Evolutionary conservation across 139 green algal species (phyloP), one percentile per base, ranked within the genome.

Genomic region (Coelastrella sp.): DNA sequence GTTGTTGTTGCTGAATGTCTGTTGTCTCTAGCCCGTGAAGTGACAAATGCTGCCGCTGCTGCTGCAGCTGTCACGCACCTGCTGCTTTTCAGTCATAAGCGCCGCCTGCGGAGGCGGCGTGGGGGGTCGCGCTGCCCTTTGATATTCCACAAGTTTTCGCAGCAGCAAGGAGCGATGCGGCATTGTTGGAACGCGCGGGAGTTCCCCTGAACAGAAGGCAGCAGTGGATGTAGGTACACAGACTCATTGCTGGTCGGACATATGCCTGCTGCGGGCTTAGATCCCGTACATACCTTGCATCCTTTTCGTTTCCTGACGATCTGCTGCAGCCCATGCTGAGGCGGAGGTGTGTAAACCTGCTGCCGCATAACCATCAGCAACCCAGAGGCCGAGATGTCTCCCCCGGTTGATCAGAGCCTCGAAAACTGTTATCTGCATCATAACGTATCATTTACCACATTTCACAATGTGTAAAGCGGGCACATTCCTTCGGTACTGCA

Each of bases 141-240:
- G 19, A 68, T 80, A 80, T 56, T 88, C 24, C 14, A 78, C 35
- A 15, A 88, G 66, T 56, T 88, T 88, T 11, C 83, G 65, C 65
- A 88, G 27, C 65, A 88, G 83, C 60, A 88, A 56, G 6, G 83
- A 88, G 22, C 83, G 65, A 27, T 79, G 66, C 66, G 83, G 83
- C 83, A 88, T 7, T 8, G 66, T 79, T 0, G 66, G 83, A 20
- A 66, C 35, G 63, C 65, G 59, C 14, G 83, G 83, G 19, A 88
- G 11, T 25, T 88, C 83, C 11, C 83, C 83, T 88, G 83, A 20
- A 35, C n/a, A 7, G 11, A 17, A 10, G 19, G 81, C 61, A 61
- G 25, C 61, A 87, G 81, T 19, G 25, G 61, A 35, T 35, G 81
- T 17, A 76, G 35, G 25, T 56, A 7, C 8, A 73, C 56, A 58